These are phyloP conservation scores for Fonsecaea erecta DNA, from an alignment of 2,329 filamentous ascomycete genomes.

Conservation along the genomic window DNA sequence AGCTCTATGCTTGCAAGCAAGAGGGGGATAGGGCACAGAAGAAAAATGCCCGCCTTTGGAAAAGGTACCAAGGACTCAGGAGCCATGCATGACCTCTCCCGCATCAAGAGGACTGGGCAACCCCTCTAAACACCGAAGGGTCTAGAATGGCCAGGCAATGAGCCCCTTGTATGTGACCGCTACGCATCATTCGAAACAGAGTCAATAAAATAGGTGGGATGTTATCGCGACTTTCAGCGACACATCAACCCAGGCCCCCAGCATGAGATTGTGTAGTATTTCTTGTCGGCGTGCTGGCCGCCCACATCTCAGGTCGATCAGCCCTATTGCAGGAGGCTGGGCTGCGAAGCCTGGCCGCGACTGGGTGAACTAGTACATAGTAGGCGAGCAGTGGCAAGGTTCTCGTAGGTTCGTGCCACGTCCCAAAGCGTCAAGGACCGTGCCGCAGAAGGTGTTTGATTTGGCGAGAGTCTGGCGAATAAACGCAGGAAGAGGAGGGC, in stretches of 20 bases:
- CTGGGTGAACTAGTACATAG: neutral
- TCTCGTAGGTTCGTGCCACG: neutral
- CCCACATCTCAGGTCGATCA: neutral
- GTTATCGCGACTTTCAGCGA: neutral
- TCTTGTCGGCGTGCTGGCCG: neutral
- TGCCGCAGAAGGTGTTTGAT: neutral
- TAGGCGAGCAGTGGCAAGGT: neutral
- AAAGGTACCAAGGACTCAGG: no score
- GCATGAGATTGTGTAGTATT: neutral
- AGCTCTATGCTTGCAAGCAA: neutral
- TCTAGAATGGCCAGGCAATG: no score
- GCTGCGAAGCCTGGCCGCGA: neutral
- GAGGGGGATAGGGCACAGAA: neutral
- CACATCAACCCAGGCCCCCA: neutral
- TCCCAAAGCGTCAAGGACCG: neutral
- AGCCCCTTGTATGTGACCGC: no score
- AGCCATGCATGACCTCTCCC: no score
- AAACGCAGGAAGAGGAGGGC: neutral
- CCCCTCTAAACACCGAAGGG: no score
- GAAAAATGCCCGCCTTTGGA: neutral
- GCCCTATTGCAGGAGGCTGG: neutral
- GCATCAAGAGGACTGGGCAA: no score
- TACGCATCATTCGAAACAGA: neutral
- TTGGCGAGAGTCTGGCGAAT: neutral
- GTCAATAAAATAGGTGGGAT: neutral